Conservation (phyloP, 331 rosid genomes). For the Spiraea crenata region DNA sequence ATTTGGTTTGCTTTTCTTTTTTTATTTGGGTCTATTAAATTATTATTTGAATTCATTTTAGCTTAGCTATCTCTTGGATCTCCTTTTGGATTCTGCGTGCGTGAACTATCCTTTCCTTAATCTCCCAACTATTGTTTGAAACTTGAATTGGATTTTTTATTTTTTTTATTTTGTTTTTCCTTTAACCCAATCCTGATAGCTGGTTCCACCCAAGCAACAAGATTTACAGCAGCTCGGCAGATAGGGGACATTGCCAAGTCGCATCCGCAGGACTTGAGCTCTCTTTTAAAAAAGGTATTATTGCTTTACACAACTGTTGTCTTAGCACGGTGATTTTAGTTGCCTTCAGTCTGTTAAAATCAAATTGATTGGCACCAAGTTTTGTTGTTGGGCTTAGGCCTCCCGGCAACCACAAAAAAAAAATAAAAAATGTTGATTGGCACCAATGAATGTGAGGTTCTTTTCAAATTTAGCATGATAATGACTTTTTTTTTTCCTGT, state of each 20-base stretch:
- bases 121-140: neutral
- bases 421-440: too few species aligned
- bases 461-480: neutral
- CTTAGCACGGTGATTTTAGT: neutral
- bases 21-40: neutral
- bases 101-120: neutral
- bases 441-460: neutral
- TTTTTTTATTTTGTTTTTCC: constrained; percentile 34
- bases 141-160: too few species aligned
- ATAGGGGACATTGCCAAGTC: constrained; percentile 96
- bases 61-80: neutral
- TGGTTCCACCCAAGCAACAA: constrained; percentile 94
- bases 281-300: constrained; percentile 82
- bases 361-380: neutral
- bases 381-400: neutral
- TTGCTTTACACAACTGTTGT: constrained; percentile 12
- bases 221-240: constrained; percentile 98
- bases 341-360: neutral
- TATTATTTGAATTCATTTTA: constrained; percentile 9
- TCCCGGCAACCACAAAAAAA: neutral
- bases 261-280: constrained; percentile 81
- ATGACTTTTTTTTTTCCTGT: neutral
- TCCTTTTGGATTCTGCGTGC: neutral
- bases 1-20: neutral
- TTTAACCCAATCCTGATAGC: constrained; percentile 64